Base-by-base conservation (phyloP, 2,329 filamentous ascomycete genomes). In the Fusarium bactridioides region DNA sequence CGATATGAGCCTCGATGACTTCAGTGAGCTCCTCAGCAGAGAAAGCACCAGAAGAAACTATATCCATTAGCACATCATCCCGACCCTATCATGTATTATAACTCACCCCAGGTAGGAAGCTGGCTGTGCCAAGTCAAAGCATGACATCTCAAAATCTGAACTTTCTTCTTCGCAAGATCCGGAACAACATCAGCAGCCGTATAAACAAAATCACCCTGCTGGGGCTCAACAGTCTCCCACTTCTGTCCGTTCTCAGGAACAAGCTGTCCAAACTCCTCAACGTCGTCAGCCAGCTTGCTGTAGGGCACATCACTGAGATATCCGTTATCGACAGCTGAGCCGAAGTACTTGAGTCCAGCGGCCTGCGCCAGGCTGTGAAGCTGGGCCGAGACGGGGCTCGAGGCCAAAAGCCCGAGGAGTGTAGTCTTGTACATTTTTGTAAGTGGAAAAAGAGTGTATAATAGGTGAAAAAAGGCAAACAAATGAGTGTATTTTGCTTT, bases 161-260 rank as follows among this genome's bases (percentile, higher is more conserved):
- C 80, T 67, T 87, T 86, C 38, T 78, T 77, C 72, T 82, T 81
- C 18, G 87, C 86, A 23, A 87, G 80, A 51, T 83, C 80, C 45
- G 86, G 80, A 25, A 89, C 82, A 56, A 84, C 83, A 55, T 92
- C 89, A 43, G 88, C 90, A 4, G 83, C 80, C 10, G 84, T 84
- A 79, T 86, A 93, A 75, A 84, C 86, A 83, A 92, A 93, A 50
- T 83, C 78, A 40, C 84, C 85, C 50, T 84, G 86, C 44, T 81
- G 78, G 2, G 89, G 88, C 83, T 93, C 89, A 21, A 84, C 90
- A 69, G 85, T 83, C 66, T 90, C 84, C 90, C 90, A 93, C 84
- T 89, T 87, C 79, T 90, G 87, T 6, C 86, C 85, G 78, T 93
- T 93, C 54, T 87, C 88, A 0, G 90, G 89, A 0, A 90, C 91